These are phyloP conservation scores for Aspergillus sp. DNA, from an alignment of 2,329 filamentous ascomycete species.

Conservation along the genomic window DNA sequence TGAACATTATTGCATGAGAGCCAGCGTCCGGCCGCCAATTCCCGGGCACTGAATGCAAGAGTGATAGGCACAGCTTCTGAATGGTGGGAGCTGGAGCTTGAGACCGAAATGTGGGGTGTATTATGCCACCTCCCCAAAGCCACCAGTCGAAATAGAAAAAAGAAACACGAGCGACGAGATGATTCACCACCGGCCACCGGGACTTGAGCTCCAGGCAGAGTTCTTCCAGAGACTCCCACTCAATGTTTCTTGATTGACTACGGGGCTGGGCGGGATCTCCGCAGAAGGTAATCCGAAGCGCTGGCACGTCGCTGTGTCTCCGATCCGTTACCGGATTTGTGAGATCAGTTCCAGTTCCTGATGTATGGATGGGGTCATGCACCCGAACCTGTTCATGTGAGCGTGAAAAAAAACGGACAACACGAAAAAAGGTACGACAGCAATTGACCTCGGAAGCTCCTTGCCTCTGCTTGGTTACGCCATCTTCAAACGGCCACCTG, in stretches of 20 bases:
- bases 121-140: not conserved
- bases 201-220: not conserved
- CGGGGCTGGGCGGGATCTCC: constrained; percentile 26
- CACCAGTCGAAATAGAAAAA: not conserved
- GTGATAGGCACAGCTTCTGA: too few relatives aligned
- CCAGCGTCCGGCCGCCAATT: too few relatives aligned
- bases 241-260: not conserved
- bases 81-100: too few relatives aligned
- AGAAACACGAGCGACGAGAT: not conserved
- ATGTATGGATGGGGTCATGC: constrained; percentile 17
- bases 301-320: constrained; percentile 6
- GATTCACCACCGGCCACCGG: too few relatives aligned
- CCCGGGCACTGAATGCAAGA: too few relatives aligned
- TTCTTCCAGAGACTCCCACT: not conserved
- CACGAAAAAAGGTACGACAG: not conserved
- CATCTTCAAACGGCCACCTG: not conserved
- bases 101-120: not conserved
- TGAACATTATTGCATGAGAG: too few relatives aligned
- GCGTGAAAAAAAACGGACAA: constrained; percentile 24
- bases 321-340: constrained; percentile 10
- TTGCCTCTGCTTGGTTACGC: constrained; percentile 6
- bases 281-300: constrained; percentile 33
- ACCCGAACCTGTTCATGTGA: constrained; percentile 32
- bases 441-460: not conserved
- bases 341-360: constrained; percentile 13